Conservation (phyloP, 768 basidiomycete species). For the Lentinus brumalis region DNA sequence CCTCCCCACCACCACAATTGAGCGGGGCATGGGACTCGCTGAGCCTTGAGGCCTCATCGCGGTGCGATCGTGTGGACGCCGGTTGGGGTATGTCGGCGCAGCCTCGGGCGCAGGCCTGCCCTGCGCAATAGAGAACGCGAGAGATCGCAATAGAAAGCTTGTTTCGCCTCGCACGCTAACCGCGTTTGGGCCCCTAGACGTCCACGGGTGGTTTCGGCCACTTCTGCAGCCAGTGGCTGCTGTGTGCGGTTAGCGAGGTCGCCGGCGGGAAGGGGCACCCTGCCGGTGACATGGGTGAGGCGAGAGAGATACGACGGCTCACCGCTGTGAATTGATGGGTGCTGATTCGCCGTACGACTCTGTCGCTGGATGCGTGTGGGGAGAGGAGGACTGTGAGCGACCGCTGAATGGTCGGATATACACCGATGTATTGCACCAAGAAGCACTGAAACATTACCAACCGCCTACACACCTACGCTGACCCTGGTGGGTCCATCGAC, state of each 20-base stretch:
- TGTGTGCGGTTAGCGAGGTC: background rate
- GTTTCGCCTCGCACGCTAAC: conserved; percentile 19
- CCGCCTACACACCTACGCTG: background rate
- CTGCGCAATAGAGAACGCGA: background rate
- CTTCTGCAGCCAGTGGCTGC: background rate
- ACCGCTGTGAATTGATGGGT: conserved; percentile 5
- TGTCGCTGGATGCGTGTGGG: too few species aligned
- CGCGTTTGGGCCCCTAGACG: conserved; percentile 5
- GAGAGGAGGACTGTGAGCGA: conserved; percentile 4
- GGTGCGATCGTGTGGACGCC: conserved; percentile 14
- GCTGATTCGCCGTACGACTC: background rate
- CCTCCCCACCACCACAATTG: background rate
- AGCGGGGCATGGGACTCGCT: background rate
- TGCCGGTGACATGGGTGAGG: background rate
- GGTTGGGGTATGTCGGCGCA: conserved; percentile 21
- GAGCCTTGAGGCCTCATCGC: conserved; percentile 9
- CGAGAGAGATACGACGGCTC: background rate
- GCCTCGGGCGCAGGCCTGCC: conserved; percentile 11
- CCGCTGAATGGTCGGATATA: conserved; percentile 23
- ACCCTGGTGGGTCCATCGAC: too few species aligned
- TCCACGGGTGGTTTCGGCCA: conserved; percentile 1
- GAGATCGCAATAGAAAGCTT: conserved; percentile 20
- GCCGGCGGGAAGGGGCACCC: background rate
- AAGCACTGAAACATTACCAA: background rate
- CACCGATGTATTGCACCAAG: conserved; percentile 15